phyloP scores from a whole-genome alignment of 257 asterid species.

The Nicotiana sylvestris region DNA sequence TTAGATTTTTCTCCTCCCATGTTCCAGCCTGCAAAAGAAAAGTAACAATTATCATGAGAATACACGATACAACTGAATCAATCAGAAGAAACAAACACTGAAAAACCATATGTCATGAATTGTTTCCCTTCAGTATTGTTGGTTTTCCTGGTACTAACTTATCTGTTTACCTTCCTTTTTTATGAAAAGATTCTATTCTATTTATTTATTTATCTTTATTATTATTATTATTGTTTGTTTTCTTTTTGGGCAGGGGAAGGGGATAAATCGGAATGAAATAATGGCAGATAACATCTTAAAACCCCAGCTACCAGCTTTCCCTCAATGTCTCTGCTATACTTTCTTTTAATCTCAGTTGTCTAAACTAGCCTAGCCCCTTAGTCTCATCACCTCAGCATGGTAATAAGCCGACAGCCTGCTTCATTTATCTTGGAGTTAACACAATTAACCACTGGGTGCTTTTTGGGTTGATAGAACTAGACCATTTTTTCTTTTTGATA shows the following conservation, averaged over 20 bases:
- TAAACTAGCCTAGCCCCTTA: background rate
- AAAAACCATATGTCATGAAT: background rate
- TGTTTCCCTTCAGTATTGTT: background rate
- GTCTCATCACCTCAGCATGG: background rate
- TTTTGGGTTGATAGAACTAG: too few relatives aligned
- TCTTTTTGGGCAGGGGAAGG: background rate
- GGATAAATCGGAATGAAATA: background rate
- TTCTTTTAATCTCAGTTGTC: background rate
- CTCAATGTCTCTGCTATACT: background rate
- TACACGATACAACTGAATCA: background rate
- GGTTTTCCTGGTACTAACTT: background rate
- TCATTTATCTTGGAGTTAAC: background rate
- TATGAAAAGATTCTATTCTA: background rate
- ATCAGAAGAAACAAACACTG: background rate
- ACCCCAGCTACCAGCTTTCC: background rate
- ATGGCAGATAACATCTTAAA: background rate
- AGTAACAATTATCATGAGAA: background rate
- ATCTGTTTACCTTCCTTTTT: too few relatives aligned
- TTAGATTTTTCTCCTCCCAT: conserved; percentile 47
- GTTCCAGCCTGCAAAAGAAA: conserved; percentile 44
- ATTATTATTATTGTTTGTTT: background rate
- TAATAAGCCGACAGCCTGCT: background rate
- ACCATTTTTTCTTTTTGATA: too few relatives aligned
- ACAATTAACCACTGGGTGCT: background rate
- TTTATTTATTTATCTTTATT: background rate